A percentile compares a stretch with the other conserved stretches of the same genome.
Conservation (phyloP, 1,284 basidiomycete species). For the Exsudoporus floridanus region DNA sequence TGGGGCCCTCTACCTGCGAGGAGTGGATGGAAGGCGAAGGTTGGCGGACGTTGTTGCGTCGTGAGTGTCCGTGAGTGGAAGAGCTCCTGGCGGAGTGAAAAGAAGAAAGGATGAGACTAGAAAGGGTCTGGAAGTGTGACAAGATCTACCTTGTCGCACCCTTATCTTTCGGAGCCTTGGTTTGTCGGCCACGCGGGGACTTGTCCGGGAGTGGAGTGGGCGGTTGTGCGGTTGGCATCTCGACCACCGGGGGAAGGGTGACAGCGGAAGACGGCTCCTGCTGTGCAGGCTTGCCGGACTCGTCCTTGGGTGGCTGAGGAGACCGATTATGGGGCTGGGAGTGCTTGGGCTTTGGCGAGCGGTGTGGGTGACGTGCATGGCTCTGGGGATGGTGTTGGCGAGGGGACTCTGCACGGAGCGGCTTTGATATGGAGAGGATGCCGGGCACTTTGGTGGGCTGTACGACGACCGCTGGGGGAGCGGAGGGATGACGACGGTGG, state of each 20-base stretch:
- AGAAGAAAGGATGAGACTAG: conserved; percentile 11
- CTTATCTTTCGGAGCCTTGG: conserved; percentile 35
- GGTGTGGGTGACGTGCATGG: conserved; percentile 37
- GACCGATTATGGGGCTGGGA: conserved; percentile 22
- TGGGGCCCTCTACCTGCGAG: conserved; percentile 61
- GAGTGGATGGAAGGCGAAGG: conserved; percentile 55
- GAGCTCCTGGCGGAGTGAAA: conserved; percentile 41
- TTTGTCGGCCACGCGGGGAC: conserved; percentile 30
- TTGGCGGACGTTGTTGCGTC: conserved; percentile 52
- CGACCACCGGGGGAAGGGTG: conserved; percentile 11
- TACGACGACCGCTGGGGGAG: conserved; percentile 61
- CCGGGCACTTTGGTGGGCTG: conserved; percentile 71
- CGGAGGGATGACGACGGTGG: conserved; percentile 66
- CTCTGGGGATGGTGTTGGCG: conserved; percentile 35
- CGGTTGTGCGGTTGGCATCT: conserved; percentile 28
- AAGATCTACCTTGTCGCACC: conserved; percentile 28
- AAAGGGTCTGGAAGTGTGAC: not conserved
- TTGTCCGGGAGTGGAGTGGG: conserved; percentile 23
- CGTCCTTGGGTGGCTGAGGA: conserved; percentile 25
- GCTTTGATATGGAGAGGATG: conserved; percentile 66
- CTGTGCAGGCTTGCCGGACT: conserved; percentile 17
- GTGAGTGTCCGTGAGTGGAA: conserved; percentile 47
- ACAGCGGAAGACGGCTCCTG: conserved; percentile 16
- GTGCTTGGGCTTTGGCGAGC: conserved; percentile 38
- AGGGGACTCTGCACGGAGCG: conserved; percentile 38